Evolutionary conservation across 208 protist species (phyloP), one percentile per base, ranked within the genome.

Genomic region (Trichomonas tenax): DNA sequence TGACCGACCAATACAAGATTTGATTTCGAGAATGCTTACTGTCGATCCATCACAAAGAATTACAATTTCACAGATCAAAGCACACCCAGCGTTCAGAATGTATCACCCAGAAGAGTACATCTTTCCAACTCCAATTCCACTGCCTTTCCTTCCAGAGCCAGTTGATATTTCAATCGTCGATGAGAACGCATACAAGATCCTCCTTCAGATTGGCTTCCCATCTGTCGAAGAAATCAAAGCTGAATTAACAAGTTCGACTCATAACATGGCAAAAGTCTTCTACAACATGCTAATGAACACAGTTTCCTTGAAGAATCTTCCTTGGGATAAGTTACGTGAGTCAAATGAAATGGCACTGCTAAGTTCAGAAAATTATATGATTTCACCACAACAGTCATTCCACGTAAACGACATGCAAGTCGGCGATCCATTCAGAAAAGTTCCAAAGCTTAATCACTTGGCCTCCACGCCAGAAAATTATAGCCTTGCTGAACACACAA

Each of bases 51-150:
- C 34, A 11, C 46, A 49, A 21, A 31, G 96, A 44, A 38, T 95
- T 4, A 96, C 96, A 0, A 96, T 96, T 41, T 8, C 26, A n/a
- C 88, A 96, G 41, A 81, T 96, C 40, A 96, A 96, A 95, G 38
- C 51, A 63, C 96, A 96, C 45, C 96, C 96, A 26, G 90, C 88
- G 0, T 96, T 84, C 38, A 10, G 58, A 34, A 96, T 96, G 31
- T 34, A 81, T 41, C 63, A 96, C 40, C 51, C 41, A 31, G 49
- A 95, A 31, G 23, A 45, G 14, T 89, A 48, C 17, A 89, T 48
- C 11, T 48, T 89, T n/a, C 82, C 82, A 45, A 89, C 36, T n/a
- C 82, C 82, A n/a, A 14, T 89, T n/a, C 82, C 82, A 6, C 40
- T 89, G 21, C 82, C 82, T 46, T 89, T 48, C 40, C 17, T 89